A percentile compares a stretch with the other conserved stretches of the same genome.
Conservation (phyloP, 805 yeast genomes). For the Teunomyces kruisii region DNA sequence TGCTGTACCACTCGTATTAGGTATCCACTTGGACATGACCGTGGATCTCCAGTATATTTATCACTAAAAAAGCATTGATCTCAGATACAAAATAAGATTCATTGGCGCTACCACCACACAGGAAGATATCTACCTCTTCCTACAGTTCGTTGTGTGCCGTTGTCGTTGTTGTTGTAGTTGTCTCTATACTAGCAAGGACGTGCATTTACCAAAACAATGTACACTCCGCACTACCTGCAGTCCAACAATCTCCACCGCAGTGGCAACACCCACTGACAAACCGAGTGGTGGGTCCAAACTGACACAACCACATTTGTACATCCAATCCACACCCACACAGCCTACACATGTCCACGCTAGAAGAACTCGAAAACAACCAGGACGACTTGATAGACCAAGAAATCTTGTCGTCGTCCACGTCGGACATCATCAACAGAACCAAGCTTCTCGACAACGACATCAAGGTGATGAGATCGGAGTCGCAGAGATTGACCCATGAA, state of each 20-base stretch:
- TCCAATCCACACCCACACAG: neutral
- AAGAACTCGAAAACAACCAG: slow-evolving; percentile 63
- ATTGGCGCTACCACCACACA: too few relatives aligned
- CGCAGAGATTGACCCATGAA: slow-evolving; percentile 87
- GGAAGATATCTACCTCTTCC: too few relatives aligned
- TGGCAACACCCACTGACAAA: slow-evolving; percentile 1
- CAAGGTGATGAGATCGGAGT: slow-evolving; percentile 89
- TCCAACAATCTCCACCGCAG: neutral
- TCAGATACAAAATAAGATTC: too few relatives aligned
- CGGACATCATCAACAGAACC: slow-evolving; percentile 82
- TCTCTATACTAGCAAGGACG: neutral
- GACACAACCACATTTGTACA: neutral
- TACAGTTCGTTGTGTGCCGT: too few relatives aligned
- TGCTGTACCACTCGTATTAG: too few relatives aligned
- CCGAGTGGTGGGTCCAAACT: neutral
- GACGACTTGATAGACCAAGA: slow-evolving; percentile 73
- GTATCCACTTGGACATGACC: too few relatives aligned
- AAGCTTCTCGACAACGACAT: slow-evolving; percentile 91
- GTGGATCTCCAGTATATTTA: too few relatives aligned
- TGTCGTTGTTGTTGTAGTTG: too few relatives aligned
- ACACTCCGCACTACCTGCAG: neutral
- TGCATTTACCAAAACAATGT: neutral
- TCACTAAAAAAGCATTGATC: too few relatives aligned
- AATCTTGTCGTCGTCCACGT: slow-evolving; percentile 71
- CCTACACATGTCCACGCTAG: slow-evolving; percentile 72